Base-by-base conservation (phyloP, 495 filamentous ascomycete genomes). In the Penicillium malachiteum region DNA sequence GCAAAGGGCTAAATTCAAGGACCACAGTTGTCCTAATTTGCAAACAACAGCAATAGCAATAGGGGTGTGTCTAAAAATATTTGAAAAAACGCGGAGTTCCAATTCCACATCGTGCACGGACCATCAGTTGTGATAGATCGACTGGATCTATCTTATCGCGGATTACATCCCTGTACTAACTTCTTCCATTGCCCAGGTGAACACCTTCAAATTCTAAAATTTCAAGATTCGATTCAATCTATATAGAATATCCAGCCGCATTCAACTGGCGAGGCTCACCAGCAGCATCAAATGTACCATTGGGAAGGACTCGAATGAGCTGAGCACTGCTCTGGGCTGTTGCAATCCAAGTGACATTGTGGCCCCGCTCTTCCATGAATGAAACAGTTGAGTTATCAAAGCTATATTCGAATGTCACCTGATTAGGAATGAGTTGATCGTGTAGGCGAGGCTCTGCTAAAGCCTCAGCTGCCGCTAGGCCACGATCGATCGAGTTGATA, bases 361-460 rank as follows among this genome's bases (percentile, higher is more conserved):
- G 88, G 0, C 87, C 87, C 45, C 81, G 73, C 0, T 60, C 60
- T 44, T 71, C 62, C 83, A 97, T 76, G 54, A 79, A 88, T 7
- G 77, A 81, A 10, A 85, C 83, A 0, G 89, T 88, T 7, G 62
- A 64, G 53, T 88, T 84, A 53, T 91, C 81, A 54, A 84, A 93
- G 1, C 72, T 73, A 34, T 85, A 85, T 64, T 97, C 92, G 21
- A 96, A 89, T 3, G 57, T 68, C 8, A 86, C 79, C 49, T 81
- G 69, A 42, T 88, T 84, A 0, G 92, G 92, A 38, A 87, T 67
- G 5, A 97, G 71, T 71, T 97, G 92, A 61, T 97, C 89, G 67
- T 97, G 92, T 14, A 94, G 60, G 0, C 92, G 72, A 3, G 90
- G 88, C 37, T 74, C 61, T 0, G 82, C 82, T 16, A 96, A 74